Evolutionary conservation across 2,329 filamentous ascomycete species (phyloP), one percentile per base, ranked within the genome.

Genomic region (Alternaria brassicae): DNA sequence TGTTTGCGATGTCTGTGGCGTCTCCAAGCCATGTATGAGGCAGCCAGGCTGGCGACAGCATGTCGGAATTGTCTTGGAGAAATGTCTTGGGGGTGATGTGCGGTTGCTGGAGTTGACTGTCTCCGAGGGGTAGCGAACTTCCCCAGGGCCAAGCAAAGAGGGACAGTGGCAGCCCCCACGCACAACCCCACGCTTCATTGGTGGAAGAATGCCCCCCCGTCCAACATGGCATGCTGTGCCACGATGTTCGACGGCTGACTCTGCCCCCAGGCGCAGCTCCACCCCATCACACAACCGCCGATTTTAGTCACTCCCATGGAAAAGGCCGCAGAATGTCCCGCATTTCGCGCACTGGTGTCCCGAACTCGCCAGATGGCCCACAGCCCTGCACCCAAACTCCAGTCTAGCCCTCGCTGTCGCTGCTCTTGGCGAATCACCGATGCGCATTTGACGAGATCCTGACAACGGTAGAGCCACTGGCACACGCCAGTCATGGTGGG

Each of bases 251-350:
- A 68, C 70, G 62, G 68, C 64, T 58, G 58, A 63, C 69, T 68
- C 69, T 70, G 62, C 66, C 59, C 7, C 55, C 56, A 45, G 56
- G 54, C 51, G 63, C 59, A 63, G 60, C 55, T 57, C 62, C 56
- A 63, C 60, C 71, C 65, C 63, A 62, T 54, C 61, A 62, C 58
- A 63, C 53, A 48, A 53, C 58, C 61, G 67, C 72, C 69, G 47
- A 61, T 67, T 67, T 77, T 77, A 77, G 74, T 77, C 74, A 76
- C 70, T 63, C 64, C 61, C 45, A 56, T 70, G 61, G 59, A 71
- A 73, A 75, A 73, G 70, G 63, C 74, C 69, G 69, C 69, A 72
- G 61, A 57, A 59, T 59, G 64, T 70, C 66, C 73, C 73, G 71
- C 70, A 63, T 62, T 67, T 75, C 73, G 73, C 72, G 70, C 73